These are phyloP conservation scores for Macrophomina tecta DNA, from an alignment of 2,329 filamentous ascomycete species.

Conservation along the genomic window DNA sequence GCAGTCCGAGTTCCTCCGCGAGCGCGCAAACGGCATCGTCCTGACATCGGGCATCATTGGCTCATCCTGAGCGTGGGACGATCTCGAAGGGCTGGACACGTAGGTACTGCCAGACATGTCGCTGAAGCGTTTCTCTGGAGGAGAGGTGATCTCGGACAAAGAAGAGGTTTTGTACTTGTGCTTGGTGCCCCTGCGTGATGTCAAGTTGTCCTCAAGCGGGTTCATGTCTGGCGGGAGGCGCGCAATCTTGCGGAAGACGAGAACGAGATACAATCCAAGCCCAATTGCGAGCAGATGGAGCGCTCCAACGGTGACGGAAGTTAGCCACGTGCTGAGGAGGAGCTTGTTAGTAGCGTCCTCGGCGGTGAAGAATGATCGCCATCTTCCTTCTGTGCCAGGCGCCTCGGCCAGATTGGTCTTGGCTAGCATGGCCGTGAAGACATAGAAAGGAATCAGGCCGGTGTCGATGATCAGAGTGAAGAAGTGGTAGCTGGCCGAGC, in stretches of 20 bases:
- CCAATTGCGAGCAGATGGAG: slow-evolving; percentile 74
- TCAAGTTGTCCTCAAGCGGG: slow-evolving; percentile 84
- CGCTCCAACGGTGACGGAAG: slow-evolving; percentile 66
- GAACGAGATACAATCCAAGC: slow-evolving; percentile 75
- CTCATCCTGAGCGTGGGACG: slow-evolving; percentile 43
- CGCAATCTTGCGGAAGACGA: slow-evolving; percentile 82
- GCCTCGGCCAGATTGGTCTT: slow-evolving; percentile 59
- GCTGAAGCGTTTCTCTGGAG: slow-evolving; percentile 61
- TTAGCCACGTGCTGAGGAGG: slow-evolving; percentile 71
- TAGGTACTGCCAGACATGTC: slow-evolving; percentile 53
- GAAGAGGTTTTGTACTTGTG: slow-evolving; percentile 78
- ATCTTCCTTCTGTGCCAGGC: slow-evolving; percentile 56
- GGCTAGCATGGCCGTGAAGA: slow-evolving; percentile 63
- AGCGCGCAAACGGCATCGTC: slow-evolving; percentile 80
- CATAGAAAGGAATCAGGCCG: slow-evolving; percentile 68
- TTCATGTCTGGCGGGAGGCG: slow-evolving; percentile 93
- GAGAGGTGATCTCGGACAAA: slow-evolving; percentile 38
- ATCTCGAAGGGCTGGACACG: slow-evolving; percentile 40
- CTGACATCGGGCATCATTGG: slow-evolving; percentile 50
- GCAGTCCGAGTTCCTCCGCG: slow-evolving; percentile 68
- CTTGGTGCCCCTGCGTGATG: slow-evolving; percentile 64
- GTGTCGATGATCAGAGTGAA: slow-evolving; percentile 78
- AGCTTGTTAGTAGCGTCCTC: slow-evolving; percentile 64
- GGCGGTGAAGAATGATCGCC: slow-evolving; percentile 72
- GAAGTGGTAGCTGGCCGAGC: slow-evolving; percentile 86